A percentile compares a stretch with the other conserved stretches of the same genome.
Conservation (phyloP, 257 asterid species). For the Fraxinus pennsylvanica region DNA sequence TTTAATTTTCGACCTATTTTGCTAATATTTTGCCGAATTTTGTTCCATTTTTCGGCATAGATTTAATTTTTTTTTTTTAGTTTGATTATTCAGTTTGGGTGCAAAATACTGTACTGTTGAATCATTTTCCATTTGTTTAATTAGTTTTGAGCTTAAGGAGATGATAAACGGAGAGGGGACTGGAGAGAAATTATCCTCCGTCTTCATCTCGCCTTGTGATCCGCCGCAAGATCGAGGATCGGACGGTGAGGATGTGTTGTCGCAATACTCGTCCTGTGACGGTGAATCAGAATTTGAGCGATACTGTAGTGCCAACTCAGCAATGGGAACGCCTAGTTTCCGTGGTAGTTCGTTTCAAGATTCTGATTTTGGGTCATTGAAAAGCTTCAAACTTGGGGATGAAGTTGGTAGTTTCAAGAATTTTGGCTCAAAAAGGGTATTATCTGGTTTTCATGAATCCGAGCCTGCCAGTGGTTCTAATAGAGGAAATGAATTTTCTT, state of each 20-base stretch:
- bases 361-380: constrained; percentile 66
- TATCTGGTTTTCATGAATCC: constrained; percentile 33
- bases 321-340: constrained; percentile 83
- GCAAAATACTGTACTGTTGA: not conserved
- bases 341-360: constrained; percentile 52
- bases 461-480: constrained; percentile 21
- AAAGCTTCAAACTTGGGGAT: constrained; percentile 63
- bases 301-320: constrained; percentile 87
- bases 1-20: not conserved
- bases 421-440: constrained; percentile 39
- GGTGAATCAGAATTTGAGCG: constrained; percentile 81
- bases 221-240: constrained; percentile 56
- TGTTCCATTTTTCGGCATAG: not conserved
- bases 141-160: constrained; percentile 29
- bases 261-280: constrained; percentile 77
- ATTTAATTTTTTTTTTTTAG: not conserved
- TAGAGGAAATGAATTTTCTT: constrained; percentile 28
- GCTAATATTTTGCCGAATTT: not conserved
- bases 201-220: constrained; percentile 41
- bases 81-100: not conserved
- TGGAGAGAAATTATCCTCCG: constrained; percentile 49
- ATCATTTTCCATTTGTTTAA: constrained; percentile 10
- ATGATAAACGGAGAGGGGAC: constrained; percentile 61
- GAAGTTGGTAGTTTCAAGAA: constrained; percentile 40
- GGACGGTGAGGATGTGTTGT: constrained; percentile 65